Percentiles rank a stretch among this genome's conserved stretches.
Evolutionary conservation across 371 early-diverging fungal species (phyloP).

Genomic region (Amoeboaphelidium occidentale): DNA sequence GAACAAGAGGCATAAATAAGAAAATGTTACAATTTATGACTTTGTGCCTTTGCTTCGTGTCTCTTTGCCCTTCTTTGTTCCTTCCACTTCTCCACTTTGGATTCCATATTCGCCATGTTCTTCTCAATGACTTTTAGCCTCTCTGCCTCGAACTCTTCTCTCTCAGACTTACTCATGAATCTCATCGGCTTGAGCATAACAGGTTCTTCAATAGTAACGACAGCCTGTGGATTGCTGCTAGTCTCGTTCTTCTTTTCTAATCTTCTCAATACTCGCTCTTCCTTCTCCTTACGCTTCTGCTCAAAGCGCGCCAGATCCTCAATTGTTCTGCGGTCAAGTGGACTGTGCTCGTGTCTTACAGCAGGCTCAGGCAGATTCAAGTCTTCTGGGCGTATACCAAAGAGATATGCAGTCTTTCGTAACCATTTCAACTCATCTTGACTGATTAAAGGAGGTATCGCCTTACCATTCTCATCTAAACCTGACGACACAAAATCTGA

Average conservation of each 20-base stretch:
- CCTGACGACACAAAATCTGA: not conserved
- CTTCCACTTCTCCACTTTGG: not conserved
- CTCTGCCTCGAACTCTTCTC: not conserved
- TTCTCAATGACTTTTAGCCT: not conserved
- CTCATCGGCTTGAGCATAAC: not conserved
- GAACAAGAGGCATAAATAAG: constrained; percentile 7
- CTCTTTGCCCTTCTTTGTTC: too few relatives aligned
- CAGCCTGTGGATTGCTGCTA: too few relatives aligned
- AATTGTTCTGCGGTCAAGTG: too few relatives aligned
- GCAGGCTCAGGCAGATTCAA: not conserved
- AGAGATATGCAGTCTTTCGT: not conserved
- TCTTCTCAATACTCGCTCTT: too few relatives aligned
- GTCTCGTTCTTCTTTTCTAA: too few relatives aligned
- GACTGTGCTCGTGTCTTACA: too few relatives aligned
- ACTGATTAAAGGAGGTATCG: not conserved
- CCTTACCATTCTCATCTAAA: not conserved
- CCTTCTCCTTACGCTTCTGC: not conserved
- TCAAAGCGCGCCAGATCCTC: not conserved
- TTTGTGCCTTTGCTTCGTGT: not conserved
- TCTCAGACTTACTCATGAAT: not conserved
- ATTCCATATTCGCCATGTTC: not conserved
- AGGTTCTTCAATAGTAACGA: not conserved
- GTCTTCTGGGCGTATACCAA: not conserved
- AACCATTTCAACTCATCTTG: not conserved
- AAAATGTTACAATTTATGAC: not conserved